These are phyloP conservation scores for Linanthus parryae DNA, from an alignment of 148 eudicot genomes.

Conservation along the genomic window DNA sequence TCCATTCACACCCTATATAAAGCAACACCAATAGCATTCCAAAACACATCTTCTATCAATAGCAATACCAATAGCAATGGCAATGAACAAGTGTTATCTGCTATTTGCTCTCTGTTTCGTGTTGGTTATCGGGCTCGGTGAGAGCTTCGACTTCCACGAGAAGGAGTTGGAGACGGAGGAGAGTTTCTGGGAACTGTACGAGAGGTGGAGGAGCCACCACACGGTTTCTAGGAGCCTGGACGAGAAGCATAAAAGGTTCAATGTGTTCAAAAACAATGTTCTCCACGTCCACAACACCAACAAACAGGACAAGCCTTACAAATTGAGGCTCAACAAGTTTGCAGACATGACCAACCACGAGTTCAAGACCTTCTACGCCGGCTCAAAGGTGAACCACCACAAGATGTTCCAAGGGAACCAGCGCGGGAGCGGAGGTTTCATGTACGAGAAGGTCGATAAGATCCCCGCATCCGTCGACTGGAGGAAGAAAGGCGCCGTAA, in stretches of 20 bases:
- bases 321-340: constrained; percentile 68
- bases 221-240: constrained; percentile 61
- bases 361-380: constrained; percentile 45
- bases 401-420: constrained; percentile 42
- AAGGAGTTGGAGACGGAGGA: constrained; percentile 71
- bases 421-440: constrained; percentile 26
- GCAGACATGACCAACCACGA: constrained; percentile 82
- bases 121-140: constrained; percentile 28
- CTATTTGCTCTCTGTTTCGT: constrained; percentile 36
- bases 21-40: constrained; percentile 4
- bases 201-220: constrained; percentile 91
- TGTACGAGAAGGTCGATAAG: constrained; percentile 39
- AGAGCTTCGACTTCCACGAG: constrained; percentile 56
- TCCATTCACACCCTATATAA: constrained; percentile 25
- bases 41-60: constrained; percentile 3
- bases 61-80: constrained; percentile 20
- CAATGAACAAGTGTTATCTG: constrained; percentile 29
- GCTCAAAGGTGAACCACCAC: constrained; percentile 62
- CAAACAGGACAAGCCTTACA: constrained; percentile 76
- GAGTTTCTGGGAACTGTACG: constrained; percentile 62
- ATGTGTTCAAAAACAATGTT: constrained; percentile 78
- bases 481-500: constrained; percentile 78
- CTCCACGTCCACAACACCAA: constrained; percentile 45
- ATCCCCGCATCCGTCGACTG: constrained; percentile 69
- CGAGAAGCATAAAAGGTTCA: constrained; percentile 64